Evolutionary conservation across 2,329 filamentous ascomycete species (phyloP), one percentile per base, ranked within the genome.

Genomic region (Pseudopyrenochaeta lycopersici): DNA sequence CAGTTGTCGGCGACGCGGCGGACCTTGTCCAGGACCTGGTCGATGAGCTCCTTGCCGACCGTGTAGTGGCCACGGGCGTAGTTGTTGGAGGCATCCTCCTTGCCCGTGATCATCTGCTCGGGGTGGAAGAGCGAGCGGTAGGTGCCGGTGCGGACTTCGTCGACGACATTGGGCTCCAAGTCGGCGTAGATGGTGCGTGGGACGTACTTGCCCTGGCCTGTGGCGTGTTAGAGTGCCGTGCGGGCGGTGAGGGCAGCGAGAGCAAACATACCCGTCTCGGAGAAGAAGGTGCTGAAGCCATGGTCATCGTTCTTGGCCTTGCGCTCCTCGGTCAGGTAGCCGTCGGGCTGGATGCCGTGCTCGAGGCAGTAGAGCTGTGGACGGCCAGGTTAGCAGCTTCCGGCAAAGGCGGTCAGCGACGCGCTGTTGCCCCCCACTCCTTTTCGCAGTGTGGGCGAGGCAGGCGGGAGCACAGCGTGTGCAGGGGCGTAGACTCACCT

Each of bases 61-160:
- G 95, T 99, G 87, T 99, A 99, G 86, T 99, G 95, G 69, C 95
- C 95, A 87, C 95, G 94, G 72, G 95, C 95, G 77, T 98, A 98
- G 89, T 99, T 99, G 90, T 99, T 99, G 70, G 94, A 97, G 68
- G 95, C 95, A 88, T 98, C 95, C 87, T 98, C 95, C 89, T 98
- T 98, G 82, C 95, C 95, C 65, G 92, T 97, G 82, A 99, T 97
- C 94, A 99, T 97, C 84, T 96, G 90, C 84, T 98, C 95, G 56
- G 95, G 95, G 85, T 98, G 95, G 88, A 98, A 98, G 65, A 99
- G 90, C 77, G 87, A 90, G 76, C 94, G 91, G 88, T 98, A 99
- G 78, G 92, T 81, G 77, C 95, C 95, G 72, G 93, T 98, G 84
- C 95, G 93, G 82, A 98, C 95, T 85, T 98, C 95, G 77, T 99